A percentile compares a stretch with the other conserved stretches of the same genome.
Evolutionary conservation across 331 rosid species (phyloP).

Genomic region (Stylosanthes scabra): DNA sequence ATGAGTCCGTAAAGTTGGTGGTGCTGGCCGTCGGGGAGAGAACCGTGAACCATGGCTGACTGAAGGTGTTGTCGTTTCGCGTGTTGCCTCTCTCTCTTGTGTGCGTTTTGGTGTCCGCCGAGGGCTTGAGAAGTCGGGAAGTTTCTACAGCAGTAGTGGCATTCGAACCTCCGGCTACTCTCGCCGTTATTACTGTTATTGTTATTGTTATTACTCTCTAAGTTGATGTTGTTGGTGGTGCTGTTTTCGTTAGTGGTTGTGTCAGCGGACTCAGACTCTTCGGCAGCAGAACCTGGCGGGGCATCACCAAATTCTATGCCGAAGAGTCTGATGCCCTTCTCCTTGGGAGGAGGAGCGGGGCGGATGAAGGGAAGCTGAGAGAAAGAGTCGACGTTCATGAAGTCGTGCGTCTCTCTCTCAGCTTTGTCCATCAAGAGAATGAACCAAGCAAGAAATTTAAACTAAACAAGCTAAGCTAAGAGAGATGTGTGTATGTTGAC

Average conservation of each 20-base stretch:
- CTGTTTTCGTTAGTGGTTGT: slow-evolving; percentile 32
- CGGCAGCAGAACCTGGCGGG: not conserved
- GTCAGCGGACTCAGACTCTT: slow-evolving; percentile 49
- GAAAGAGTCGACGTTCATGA: slow-evolving; percentile 97
- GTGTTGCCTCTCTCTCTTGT: slow-evolving; percentile 92
- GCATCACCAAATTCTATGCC: slow-evolving; percentile 74
- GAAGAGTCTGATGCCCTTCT: slow-evolving; percentile 77
- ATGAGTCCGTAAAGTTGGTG: slow-evolving; percentile 49
- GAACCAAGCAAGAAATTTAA: not conserved
- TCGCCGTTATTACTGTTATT: slow-evolving; percentile 36
- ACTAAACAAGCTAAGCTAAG: no score
- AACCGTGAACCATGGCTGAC: slow-evolving; percentile 68
- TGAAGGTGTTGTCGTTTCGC: slow-evolving; percentile 95
- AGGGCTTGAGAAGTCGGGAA: slow-evolving; percentile 97
- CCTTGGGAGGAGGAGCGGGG: slow-evolving; percentile 64
- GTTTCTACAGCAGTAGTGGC: slow-evolving; percentile 96
- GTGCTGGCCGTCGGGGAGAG: slow-evolving; percentile 51
- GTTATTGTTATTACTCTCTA: not conserved
- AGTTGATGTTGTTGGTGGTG: slow-evolving; percentile 12
- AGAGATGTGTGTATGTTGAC: not conserved
- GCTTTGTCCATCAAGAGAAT: slow-evolving; percentile 75
- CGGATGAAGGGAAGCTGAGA: slow-evolving; percentile 98
- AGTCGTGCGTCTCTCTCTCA: slow-evolving; percentile 86
- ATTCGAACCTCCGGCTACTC: slow-evolving; percentile 83
- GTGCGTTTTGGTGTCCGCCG: slow-evolving; percentile 99